Evolutionary conservation across 139 green algal genomes (phyloP).

Genomic region (Auxenochlorella pyrenoidosa): DNA sequence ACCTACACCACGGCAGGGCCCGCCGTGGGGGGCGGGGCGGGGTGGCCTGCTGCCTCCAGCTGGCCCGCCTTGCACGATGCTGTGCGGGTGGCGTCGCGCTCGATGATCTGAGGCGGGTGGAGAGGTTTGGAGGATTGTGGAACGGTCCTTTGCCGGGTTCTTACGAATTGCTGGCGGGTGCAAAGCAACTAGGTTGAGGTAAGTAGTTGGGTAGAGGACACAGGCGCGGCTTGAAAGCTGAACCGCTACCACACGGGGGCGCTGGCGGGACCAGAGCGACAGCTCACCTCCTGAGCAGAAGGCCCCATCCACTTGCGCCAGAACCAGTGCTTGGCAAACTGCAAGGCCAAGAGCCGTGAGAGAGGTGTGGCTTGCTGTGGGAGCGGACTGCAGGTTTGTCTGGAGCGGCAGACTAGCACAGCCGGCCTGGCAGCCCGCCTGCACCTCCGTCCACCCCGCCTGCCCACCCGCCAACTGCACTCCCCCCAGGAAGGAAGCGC

Average conservation of each 20-base stretch:
- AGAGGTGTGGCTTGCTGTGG: background rate
- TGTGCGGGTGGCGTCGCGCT: slow-evolving; percentile 21
- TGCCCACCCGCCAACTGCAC: background rate
- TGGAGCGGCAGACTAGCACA: background rate
- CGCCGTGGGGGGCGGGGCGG: background rate
- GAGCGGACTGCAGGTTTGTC: background rate
- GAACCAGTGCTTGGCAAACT: slow-evolving; percentile 57
- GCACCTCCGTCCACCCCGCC: background rate
- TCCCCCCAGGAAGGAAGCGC: too few relatives aligned
- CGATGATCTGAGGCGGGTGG: slow-evolving; percentile 20
- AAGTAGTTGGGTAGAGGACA: too few relatives aligned
- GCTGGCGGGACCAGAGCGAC: too few relatives aligned
- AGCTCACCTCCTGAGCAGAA: slow-evolving; percentile 21
- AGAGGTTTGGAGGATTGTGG: too few relatives aligned
- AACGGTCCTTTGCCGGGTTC: too few relatives aligned
- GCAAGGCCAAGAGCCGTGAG: background rate
- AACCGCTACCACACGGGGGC: too few relatives aligned
- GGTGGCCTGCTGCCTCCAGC: background rate
- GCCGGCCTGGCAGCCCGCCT: background rate
- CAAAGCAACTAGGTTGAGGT: too few relatives aligned
- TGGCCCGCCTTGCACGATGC: slow-evolving; percentile 19
- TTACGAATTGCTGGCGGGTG: too few relatives aligned
- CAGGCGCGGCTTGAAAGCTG: too few relatives aligned
- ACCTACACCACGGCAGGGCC: background rate
- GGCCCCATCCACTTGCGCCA: slow-evolving; percentile 39